phyloP scores from a whole-genome alignment of 495 filamentous ascomycete genomes.

The Aspergillus nanangensis region DNA sequence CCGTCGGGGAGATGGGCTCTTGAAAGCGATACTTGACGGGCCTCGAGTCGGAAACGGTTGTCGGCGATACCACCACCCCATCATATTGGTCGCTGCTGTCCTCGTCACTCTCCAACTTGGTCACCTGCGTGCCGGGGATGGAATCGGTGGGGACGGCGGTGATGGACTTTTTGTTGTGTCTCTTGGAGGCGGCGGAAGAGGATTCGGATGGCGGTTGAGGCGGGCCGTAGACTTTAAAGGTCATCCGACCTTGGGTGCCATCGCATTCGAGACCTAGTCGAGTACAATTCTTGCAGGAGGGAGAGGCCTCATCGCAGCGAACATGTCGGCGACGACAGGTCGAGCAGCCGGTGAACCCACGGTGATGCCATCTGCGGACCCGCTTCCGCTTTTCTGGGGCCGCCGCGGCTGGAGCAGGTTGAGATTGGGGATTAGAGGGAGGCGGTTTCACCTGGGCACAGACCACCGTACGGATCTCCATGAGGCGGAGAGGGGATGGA shows the following conservation, averaged over 20 bases:
- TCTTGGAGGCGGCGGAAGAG: slow-evolving; percentile 13
- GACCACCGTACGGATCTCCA: slow-evolving; percentile 30
- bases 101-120: slow-evolving; percentile 14
- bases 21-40: slow-evolving; percentile 20
- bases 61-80: slow-evolving; percentile 21
- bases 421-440: slow-evolving; percentile 11
- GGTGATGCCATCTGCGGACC: slow-evolving; percentile 38
- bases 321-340: slow-evolving; percentile 40
- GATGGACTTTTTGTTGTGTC: slow-evolving; percentile 16
- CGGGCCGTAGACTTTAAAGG: slow-evolving; percentile 39
- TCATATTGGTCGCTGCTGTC: slow-evolving; percentile 7
- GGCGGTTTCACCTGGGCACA: slow-evolving; percentile 20
- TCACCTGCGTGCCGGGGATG: slow-evolving; percentile 3
- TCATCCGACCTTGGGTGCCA: slow-evolving; percentile 38
- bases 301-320: slow-evolving; percentile 40
- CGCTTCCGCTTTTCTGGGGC: slow-evolving; percentile 35
- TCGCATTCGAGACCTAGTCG: slow-evolving; percentile 35
- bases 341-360: slow-evolving; percentile 39
- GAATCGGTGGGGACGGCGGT: slow-evolving; percentile 11
- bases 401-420: slow-evolving; percentile 7
- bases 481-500: slow-evolving; percentile 14
- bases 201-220: slow-evolving; percentile 11
- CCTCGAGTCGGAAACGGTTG: slow-evolving; percentile 11
- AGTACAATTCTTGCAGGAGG: slow-evolving; percentile 37
- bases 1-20: slow-evolving; percentile 18